Evolutionary conservation across 371 early-diverging fungal genomes (phyloP), one percentile per base, ranked within the genome.

Genomic region (Apophysomyces ossiformis): DNA sequence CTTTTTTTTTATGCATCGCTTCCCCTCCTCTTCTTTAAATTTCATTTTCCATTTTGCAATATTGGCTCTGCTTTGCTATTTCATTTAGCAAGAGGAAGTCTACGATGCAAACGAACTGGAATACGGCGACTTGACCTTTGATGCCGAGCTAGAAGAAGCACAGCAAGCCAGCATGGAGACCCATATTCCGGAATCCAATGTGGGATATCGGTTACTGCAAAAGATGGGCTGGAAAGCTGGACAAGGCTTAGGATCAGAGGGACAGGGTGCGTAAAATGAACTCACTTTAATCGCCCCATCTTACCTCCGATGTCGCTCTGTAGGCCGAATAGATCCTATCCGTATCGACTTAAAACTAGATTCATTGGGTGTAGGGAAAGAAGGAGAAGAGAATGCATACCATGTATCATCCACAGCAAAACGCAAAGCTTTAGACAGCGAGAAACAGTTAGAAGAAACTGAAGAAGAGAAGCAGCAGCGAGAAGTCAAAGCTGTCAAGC

Each of bases 301-400:
- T n/a, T 12, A 45, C 46, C 46, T 7, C 4, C 57, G 21, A 18
- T 0, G 16, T 38, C 41, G 37, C 36, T 12, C 21, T 35, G 21
- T 38, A 91, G 90, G 92, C 13, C 76, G 90, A 47, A 76, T 83
- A 12, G 90, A 88, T 59, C 93, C 93, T 7, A 82, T 92, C 26
- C 85, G 79, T 5, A 86, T 90, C 45, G 79, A 77, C 5, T 35
- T 79, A 13, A 88, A 90, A 58, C 75, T 84, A 38, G 90, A 90
- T 69, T 70, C 79, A 1, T 67, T 88, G 35, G 93, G 93, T 2
- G 69, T 92, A 6, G 91, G 91, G 7, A 86, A 87, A 67, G 85
- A 86, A 60, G 79, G 78, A 32, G 86, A 89, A 60, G 83, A 84
- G 58, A 65, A 76, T 11, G 70, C 78, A 41, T 84, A 82, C 47